phyloP scores from a whole-genome alignment of 352 stramenopile species.

The Phytopythium boreale region DNA sequence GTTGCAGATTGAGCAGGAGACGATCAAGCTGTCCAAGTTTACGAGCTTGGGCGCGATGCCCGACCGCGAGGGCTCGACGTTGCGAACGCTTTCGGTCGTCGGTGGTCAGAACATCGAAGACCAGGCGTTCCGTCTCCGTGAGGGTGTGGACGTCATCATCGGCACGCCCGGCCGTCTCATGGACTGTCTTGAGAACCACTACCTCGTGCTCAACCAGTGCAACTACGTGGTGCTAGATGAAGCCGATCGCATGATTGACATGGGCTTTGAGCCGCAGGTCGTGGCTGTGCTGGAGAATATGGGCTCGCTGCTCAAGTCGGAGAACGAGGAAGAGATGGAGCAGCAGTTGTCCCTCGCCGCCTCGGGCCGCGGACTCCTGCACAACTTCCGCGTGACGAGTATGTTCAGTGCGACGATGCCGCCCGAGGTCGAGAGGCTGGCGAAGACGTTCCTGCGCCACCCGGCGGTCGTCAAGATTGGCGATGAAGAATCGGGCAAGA shows the following conservation, averaged over 20 bases:
- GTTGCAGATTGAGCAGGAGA: constrained; percentile 97
- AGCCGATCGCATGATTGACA: constrained; percentile 97
- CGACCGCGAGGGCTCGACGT: constrained; percentile 43
- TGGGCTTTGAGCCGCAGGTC: constrained; percentile 97
- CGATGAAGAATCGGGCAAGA: constrained; percentile 97
- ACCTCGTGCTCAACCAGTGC: constrained; percentile 98
- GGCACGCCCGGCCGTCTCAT: constrained; percentile 97
- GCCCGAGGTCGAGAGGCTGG: constrained; percentile 95
- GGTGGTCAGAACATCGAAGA: constrained; percentile 96
- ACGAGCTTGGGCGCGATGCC: constrained; percentile 57
- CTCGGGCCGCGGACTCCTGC: constrained; percentile 33
- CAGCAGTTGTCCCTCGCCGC: constrained; percentile 83
- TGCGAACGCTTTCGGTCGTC: constrained; percentile 89
- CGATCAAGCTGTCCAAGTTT: constrained; percentile 90
- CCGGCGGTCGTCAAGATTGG: constrained; percentile 98
- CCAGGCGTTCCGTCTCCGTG: constrained; percentile 93
- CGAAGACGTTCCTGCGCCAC: constrained; percentile 95
- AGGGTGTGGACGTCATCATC: constrained; percentile 98
- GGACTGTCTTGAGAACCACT: constrained; percentile 97
- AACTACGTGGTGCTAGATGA: constrained; percentile 99
- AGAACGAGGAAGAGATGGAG: constrained; percentile 96
- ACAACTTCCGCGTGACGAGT: constrained; percentile 84
- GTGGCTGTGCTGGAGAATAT: constrained; percentile 96
- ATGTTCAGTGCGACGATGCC: constrained; percentile 99
- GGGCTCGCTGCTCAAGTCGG: constrained; percentile 95